Evolutionary conservation across 2,329 filamentous ascomycete species (phyloP), one percentile per base, ranked within the genome.

Genomic region (Cucurbitaria berberidis): DNA sequence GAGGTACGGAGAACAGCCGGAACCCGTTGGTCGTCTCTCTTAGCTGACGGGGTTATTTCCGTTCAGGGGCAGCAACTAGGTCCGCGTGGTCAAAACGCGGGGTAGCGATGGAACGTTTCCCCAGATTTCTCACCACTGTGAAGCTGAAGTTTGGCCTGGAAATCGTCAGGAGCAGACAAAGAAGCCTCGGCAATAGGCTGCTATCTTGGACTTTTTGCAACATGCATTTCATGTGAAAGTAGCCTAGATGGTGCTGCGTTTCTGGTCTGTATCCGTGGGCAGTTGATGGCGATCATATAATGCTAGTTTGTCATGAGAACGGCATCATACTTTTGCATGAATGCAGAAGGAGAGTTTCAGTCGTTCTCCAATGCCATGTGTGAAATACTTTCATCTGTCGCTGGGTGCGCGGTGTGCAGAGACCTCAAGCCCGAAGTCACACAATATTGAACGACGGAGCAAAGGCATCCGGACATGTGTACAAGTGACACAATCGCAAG

Each of bases 51-150:
- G 45, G 27, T 42, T 58, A 19, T 48, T 60, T 11, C 57, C 48
- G 22, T 45, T 60, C 52, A 45, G 48, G 55, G 46, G 44, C 30
- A 26, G 22, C 34, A 34, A 30, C 32, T 27, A 48, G 36, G 27
- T 44, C 44, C 43, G 51, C 50, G 38, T 51, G 48, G 35, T 21
- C 39, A 51, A 45, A 59, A 59, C 44, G 58, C 55, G 58, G 58
- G 55, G 58, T 59, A 61, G 47, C 19, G 30, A 44, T 29, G 49
- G 45, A 29, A 26, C 18, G 16, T 18, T 43, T 52, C 48, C 35
- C 52, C 48, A 55, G 26, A 21, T 41, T 45, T 22, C 32, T 29
- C 39, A 41, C 27, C 36, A 36, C 36, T 19, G 27, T 16, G 3
- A 16, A 18, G 38, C 24, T 29, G n/a, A n/a, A 34, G 6, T 21